Evolutionary conservation across 192 early-diverging fungal genomes (phyloP).

Genomic region (Powellomyces hirtus): DNA sequence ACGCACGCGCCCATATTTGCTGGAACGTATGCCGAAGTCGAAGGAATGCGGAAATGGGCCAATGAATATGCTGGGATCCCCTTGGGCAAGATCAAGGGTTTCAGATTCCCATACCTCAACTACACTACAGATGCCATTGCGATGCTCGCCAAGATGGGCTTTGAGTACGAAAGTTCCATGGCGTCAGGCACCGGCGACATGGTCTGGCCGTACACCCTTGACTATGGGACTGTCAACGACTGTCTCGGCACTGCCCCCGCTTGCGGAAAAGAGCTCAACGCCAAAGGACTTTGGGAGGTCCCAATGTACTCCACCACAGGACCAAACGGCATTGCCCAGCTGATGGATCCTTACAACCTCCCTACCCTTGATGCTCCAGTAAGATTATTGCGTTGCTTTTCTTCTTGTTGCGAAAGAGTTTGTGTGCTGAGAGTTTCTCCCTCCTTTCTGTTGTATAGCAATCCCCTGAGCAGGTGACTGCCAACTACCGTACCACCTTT

Average conservation of each 20-base stretch:
- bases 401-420: too few species aligned
- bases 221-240: slow-evolving; percentile 32
- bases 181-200: slow-evolving; percentile 3
- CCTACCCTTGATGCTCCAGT: neutral
- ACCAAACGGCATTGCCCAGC: slow-evolving; percentile 3
- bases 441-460: neutral
- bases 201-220: slow-evolving; percentile 44
- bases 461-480: neutral
- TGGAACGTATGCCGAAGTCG: slow-evolving; percentile 29
- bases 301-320: slow-evolving; percentile 24
- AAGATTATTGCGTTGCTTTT: too few species aligned
- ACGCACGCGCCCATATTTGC: slow-evolving; percentile 22
- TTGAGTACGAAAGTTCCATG: slow-evolving; percentile 37
- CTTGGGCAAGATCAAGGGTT: slow-evolving; percentile 29
- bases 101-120: slow-evolving; percentile 36
- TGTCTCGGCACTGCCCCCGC: slow-evolving; percentile 16
- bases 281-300: slow-evolving; percentile 37
- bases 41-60: slow-evolving; percentile 31
- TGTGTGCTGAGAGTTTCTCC: too few species aligned
- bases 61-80: slow-evolving; percentile 30
- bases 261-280: slow-evolving; percentile 23
- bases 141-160: slow-evolving; percentile 30
- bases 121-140: slow-evolving; percentile 16
- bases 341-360: slow-evolving; percentile 44
- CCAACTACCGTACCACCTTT: slow-evolving; percentile 12